Percentiles rank a stretch among this genome's conserved stretches.
Evolutionary conservation across 352 stramenopile species (phyloP).

Genomic region (Lagenidium giganteum): DNA sequence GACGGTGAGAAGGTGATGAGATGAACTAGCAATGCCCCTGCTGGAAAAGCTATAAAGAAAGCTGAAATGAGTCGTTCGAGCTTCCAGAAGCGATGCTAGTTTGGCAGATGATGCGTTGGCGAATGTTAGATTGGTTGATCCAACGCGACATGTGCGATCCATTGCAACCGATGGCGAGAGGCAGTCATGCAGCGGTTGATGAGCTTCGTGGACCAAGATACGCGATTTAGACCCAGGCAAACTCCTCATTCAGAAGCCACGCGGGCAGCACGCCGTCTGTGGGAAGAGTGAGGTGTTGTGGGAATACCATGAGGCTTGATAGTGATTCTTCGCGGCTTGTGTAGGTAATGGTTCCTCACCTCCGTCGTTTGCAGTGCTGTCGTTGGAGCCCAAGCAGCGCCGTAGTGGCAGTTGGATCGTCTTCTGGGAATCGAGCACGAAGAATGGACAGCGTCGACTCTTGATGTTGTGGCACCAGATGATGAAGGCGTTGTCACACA

Average conservation of each 20-base stretch:
- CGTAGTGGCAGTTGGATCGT: slow-evolving; percentile 8
- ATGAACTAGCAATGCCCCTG: too few species aligned
- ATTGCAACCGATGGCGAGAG: too few species aligned
- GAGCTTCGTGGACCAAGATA: too few species aligned
- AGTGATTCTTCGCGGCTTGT: slow-evolving; percentile 41
- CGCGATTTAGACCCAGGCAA: slow-evolving; percentile 50
- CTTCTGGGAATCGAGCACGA: slow-evolving; percentile 29
- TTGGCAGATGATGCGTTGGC: too few species aligned
- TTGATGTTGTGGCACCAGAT: slow-evolving; percentile 70
- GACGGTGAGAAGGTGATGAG: too few species aligned
- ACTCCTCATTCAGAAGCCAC: slow-evolving; percentile 53
- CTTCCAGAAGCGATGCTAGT: too few species aligned
- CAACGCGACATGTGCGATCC: too few species aligned
- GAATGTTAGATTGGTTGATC: too few species aligned
- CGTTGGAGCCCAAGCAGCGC: slow-evolving; percentile 41
- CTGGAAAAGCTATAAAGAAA: too few species aligned
- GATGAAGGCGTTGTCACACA: slow-evolving; percentile 40
- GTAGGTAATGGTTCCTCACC: slow-evolving; percentile 21
- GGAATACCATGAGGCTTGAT: slow-evolving; percentile 53
- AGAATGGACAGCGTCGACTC: slow-evolving; percentile 48
- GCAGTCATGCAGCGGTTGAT: too few species aligned
- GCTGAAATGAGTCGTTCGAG: too few species aligned
- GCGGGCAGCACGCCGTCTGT: slow-evolving; percentile 10
- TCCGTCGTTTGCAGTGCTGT: slow-evolving; percentile 12
- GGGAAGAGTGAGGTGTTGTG: slow-evolving; percentile 2